Conservation (phyloP, 2,329 filamentous ascomycete species). For the Alternaria sp. region DNA sequence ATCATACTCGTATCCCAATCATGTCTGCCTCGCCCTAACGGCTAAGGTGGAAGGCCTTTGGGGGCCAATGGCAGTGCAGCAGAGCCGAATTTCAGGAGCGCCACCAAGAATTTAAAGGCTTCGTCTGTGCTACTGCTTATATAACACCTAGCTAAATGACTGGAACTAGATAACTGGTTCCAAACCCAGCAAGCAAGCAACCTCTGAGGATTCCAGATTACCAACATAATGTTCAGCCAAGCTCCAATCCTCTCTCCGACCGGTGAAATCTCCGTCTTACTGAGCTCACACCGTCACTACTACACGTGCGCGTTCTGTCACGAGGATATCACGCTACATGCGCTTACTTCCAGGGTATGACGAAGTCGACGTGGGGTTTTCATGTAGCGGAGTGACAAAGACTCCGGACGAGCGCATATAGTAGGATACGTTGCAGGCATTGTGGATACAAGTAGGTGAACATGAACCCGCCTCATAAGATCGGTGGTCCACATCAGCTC, state of each 20-base stretch:
- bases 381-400: background rate
- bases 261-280: slow-evolving; percentile 11
- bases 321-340: background rate
- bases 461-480: background rate
- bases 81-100: slow-evolving; percentile 7
- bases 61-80: slow-evolving; percentile 19
- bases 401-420: background rate
- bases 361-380: background rate
- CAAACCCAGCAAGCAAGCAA: background rate
- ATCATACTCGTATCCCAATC: slow-evolving; percentile 11
- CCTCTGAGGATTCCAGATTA: background rate
- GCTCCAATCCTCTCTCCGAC: background rate
- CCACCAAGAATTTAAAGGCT: slow-evolving; percentile 7
- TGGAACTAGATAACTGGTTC: background rate
- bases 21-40: slow-evolving; percentile 22
- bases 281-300: slow-evolving; percentile 4
- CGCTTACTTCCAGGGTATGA: background rate
- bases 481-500: background rate
- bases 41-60: slow-evolving; percentile 2
- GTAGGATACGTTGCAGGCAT: background rate
- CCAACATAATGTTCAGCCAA: background rate
- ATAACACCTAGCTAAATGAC: background rate
- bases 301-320: background rate
- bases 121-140: slow-evolving; percentile 11
- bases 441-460: background rate